A percentile compares a stretch with the other conserved stretches of the same genome.
These are phyloP conservation scores for Irpex rosettiformis DNA, from an alignment of 1,284 basidiomycete species.

Conservation along the genomic window DNA sequence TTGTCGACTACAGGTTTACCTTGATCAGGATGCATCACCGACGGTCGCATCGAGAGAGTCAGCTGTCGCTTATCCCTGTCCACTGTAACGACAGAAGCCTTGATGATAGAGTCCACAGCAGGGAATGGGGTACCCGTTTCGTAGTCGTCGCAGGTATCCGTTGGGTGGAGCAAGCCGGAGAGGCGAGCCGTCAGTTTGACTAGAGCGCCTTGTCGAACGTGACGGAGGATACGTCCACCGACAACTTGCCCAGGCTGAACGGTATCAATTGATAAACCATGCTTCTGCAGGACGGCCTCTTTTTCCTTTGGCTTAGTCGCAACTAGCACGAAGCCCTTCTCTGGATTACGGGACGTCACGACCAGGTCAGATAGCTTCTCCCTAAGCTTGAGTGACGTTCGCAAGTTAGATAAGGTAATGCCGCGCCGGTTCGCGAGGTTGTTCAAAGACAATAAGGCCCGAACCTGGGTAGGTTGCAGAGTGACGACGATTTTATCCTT, in stretches of 20 bases:
- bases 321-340: constrained; percentile 87
- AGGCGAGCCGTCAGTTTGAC: constrained; percentile 72
- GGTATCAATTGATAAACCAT: constrained; percentile 59
- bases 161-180: constrained; percentile 75
- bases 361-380: constrained; percentile 77
- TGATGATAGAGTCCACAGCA: constrained; percentile 61
- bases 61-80: constrained; percentile 67
- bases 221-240: constrained; percentile 72
- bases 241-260: constrained; percentile 71
- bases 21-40: constrained; percentile 56
- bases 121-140: constrained; percentile 58
- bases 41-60: constrained; percentile 76
- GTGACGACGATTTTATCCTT: constrained; percentile 79
- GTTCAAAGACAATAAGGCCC: constrained; percentile 82
- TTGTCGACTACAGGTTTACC: constrained; percentile 57
- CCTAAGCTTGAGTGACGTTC: constrained; percentile 63
- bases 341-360: constrained; percentile 87
- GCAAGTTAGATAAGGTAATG: constrained; percentile 68
- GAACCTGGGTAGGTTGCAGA: constrained; percentile 68
- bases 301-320: constrained; percentile 65
- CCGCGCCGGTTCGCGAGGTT: constrained; percentile 84
- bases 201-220: constrained; percentile 66
- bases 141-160: constrained; percentile 82
- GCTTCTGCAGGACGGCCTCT: constrained; percentile 43
- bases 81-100: constrained; percentile 68